Evolutionary conservation across 345 rosid species (phyloP).

Genomic region (Euphorbia tirucalli): DNA sequence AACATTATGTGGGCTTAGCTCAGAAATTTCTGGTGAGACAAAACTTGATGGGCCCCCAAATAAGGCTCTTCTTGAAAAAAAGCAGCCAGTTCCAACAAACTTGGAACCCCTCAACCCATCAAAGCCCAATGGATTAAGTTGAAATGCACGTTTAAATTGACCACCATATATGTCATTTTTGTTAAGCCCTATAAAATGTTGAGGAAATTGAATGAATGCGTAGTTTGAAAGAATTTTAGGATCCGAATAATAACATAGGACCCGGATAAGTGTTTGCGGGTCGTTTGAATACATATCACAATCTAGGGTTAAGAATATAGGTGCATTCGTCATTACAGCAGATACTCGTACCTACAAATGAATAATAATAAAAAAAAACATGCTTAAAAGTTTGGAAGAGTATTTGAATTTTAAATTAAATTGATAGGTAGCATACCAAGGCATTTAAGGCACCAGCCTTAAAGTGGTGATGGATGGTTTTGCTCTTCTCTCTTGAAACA

Average conservation of each 20-base stretch:
- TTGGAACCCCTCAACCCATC: conserved; percentile 51
- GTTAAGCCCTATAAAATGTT: conserved; percentile 48
- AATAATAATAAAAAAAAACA: no score
- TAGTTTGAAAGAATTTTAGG: conserved; percentile 24
- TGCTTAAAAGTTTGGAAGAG: no score
- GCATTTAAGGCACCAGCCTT: conserved; percentile 91
- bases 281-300: conserved; percentile 82
- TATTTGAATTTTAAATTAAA: no score
- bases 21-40: conserved; percentile 31
- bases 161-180: conserved; percentile 52
- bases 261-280: conserved; percentile 49
- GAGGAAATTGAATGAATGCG: conserved; percentile 70
- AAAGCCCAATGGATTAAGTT: conserved; percentile 42
- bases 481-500: conserved; percentile 62
- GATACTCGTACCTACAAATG: conserved; percentile 69
- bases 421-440: conserved; percentile 44
- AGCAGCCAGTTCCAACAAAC: conserved; percentile 57
- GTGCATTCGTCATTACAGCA: conserved; percentile 60
- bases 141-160: conserved; percentile 38
- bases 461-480: conserved; percentile 48
- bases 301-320: conserved; percentile 62
- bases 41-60: conserved; percentile 45
- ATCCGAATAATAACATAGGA: conserved; percentile 50
- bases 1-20: conserved; percentile 27
- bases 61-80: conserved; percentile 53